Conservation (phyloP, 1,284 basidiomycete genomes). For the Hortiboletus rubellus region DNA sequence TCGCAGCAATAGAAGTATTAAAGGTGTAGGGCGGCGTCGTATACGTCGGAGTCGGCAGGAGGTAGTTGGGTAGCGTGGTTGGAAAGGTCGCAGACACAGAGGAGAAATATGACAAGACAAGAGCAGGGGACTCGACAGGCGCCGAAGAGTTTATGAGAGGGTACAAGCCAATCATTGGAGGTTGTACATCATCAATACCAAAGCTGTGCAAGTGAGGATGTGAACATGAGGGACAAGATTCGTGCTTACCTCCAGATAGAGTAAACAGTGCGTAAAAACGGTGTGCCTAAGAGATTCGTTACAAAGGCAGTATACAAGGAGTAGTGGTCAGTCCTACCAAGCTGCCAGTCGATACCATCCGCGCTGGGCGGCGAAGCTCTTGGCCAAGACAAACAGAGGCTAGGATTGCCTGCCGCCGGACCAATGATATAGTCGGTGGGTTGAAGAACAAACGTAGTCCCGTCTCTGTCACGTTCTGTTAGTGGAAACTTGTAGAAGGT, state of each 20-base stretch:
- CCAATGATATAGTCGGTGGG: slow-evolving; percentile 86
- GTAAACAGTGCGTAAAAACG: slow-evolving; percentile 82
- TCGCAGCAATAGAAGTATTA: slow-evolving; percentile 62
- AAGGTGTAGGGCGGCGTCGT: slow-evolving; percentile 70
- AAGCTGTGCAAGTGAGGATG: slow-evolving; percentile 46
- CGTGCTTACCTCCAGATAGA: slow-evolving; percentile 69
- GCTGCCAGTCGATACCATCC: slow-evolving; percentile 87
- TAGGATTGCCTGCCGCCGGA: slow-evolving; percentile 61
- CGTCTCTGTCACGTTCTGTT: slow-evolving; percentile 19
- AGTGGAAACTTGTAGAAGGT: background rate
- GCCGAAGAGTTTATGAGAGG: slow-evolving; percentile 50
- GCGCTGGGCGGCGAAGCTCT: slow-evolving; percentile 61
- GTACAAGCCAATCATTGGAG: slow-evolving; percentile 75
- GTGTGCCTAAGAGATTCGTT: slow-evolving; percentile 47
- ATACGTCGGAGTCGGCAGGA: slow-evolving; percentile 66
- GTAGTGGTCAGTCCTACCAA: slow-evolving; percentile 44
- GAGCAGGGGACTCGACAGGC: slow-evolving; percentile 40
- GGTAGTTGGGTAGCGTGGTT: slow-evolving; percentile 76
- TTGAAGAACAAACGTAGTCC: slow-evolving; percentile 45
- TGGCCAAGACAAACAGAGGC: slow-evolving; percentile 83
- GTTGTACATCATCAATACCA: slow-evolving; percentile 69
- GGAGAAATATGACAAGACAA: slow-evolving; percentile 57
- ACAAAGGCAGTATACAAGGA: background rate
- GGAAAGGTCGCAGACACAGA: slow-evolving; percentile 62
- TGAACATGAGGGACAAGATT: slow-evolving; percentile 2